Conservation (phyloP, 257 asterid genomes). For the Avicennia marina region DNA sequence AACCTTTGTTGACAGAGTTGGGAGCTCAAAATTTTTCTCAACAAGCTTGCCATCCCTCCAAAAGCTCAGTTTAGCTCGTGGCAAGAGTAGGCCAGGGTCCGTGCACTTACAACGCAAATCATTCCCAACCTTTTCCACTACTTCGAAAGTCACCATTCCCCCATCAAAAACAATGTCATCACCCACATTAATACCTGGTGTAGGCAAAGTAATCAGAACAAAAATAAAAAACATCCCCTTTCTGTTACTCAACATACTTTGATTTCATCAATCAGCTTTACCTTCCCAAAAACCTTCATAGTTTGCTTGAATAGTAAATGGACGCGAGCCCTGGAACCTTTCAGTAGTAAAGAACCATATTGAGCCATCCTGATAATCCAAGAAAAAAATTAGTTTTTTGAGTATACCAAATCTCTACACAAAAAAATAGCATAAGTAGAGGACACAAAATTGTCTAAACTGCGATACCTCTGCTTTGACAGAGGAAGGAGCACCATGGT, state of each 20-base stretch:
- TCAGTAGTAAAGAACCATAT: constrained; percentile 72
- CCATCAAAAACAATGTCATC: constrained; percentile 83
- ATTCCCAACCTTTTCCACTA: constrained; percentile 58
- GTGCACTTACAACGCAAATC: constrained; percentile 75
- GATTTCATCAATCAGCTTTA: constrained; percentile 16
- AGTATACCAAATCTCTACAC: background rate
- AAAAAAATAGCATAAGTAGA: background rate
- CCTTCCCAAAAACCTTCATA: constrained; percentile 79
- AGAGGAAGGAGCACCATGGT: constrained; percentile 75
- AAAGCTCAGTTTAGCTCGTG: constrained; percentile 75
- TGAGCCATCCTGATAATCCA: constrained; percentile 57
- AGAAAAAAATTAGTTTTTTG: constrained; percentile 1
- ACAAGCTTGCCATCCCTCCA: constrained; percentile 83
- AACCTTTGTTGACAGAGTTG: constrained; percentile 69
- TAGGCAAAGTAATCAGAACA: background rate
- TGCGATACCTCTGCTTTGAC: constrained; percentile 83
- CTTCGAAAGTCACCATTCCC: constrained; percentile 85
- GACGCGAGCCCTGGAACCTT: constrained; percentile 64
- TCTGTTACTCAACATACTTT: background rate
- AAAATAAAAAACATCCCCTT: background rate
- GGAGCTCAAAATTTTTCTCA: constrained; percentile 47
- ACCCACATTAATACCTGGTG: constrained; percentile 61
- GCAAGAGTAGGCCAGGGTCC: constrained; percentile 71
- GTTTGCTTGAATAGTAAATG: constrained; percentile 63
- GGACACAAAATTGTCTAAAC: background rate